phyloP scores from a whole-genome alignment of 129 eudicot genomes.

The Gnaphalium uliginosum region DNA sequence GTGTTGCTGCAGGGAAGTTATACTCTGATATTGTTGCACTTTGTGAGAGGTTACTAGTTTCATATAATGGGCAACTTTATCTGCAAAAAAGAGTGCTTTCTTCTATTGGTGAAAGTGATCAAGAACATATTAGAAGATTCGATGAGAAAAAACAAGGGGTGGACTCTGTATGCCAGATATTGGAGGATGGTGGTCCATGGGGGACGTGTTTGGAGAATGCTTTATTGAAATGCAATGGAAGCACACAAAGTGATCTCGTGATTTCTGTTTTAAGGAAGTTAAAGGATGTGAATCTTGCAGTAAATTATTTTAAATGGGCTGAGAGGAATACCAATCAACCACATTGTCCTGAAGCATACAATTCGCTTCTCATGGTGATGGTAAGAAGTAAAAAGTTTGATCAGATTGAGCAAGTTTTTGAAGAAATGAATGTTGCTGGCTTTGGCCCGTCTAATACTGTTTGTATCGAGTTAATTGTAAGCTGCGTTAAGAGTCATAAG shows the following conservation, averaged over 20 bases:
- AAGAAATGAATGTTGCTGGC: conserved; percentile 84
- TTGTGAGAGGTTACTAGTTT: conserved; percentile 37
- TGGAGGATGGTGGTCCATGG: conserved; percentile 75
- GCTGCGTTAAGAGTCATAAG: conserved; percentile 61
- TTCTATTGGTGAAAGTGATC: conserved; percentile 29
- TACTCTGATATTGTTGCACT: conserved; percentile 18
- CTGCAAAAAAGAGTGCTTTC: conserved; percentile 25
- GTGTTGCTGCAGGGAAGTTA: conserved; percentile 46
- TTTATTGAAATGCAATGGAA: conserved; percentile 47
- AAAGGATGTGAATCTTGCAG: conserved; percentile 57
- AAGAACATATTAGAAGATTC: conserved; percentile 34
- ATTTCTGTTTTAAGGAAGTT: conserved; percentile 68
- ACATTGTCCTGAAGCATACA: conserved; percentile 75
- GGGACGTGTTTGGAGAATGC: conserved; percentile 63
- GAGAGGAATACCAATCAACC: conserved; percentile 53
- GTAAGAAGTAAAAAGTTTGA: conserved; percentile 59
- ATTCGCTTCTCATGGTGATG: conserved; percentile 76
- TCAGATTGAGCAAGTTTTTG: conserved; percentile 56
- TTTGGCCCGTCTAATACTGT: conserved; percentile 65
- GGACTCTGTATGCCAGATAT: conserved; percentile 57
- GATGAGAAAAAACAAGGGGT: conserved; percentile 46
- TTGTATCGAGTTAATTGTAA: conserved; percentile 58
- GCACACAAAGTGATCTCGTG: conserved; percentile 49
- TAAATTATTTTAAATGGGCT: conserved; percentile 77
- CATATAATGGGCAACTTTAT: conserved; percentile 29